Base-by-base conservation (phyloP, 169 alveolate species). In the Plasmodium falciparum region DNA sequence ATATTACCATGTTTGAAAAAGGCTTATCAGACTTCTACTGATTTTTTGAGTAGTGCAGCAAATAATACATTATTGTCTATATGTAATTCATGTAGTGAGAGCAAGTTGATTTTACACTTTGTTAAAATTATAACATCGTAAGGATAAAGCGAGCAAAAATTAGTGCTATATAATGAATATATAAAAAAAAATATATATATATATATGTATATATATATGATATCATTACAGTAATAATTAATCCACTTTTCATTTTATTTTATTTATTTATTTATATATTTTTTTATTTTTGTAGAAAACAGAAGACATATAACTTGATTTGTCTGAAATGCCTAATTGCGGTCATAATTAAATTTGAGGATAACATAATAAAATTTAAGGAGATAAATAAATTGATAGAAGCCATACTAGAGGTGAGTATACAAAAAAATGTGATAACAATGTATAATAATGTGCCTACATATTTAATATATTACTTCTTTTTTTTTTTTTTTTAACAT, bases 21-120 rank as follows among this genome's bases (percentile, higher is more conserved):
- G 58, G 91, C 91, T n/a, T 65, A 69, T 73, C 91, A 83, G 45
- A 83, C 91, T 1, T 83, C 91, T 9, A 59, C 50, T 7, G 91
- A 83, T 47, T 83, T 83, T 83, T 62, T 83, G 63, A 83, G 91
- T 39, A 83, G 39, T 50, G 91, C 91, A 45, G 91, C 91, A 7
- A 83, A 83, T n/a, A 83, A 83, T 58, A 65, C 91, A 20, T 62
- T 83, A 39, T 49, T 83, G 7, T 52, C 91, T 7, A 83, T 83
- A 39, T 83, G 91, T 13, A 83, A 83, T 63, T 67, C 91, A 11
- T 83, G 91, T 58, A 83, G 86, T 49, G 91, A 83, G 56, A 83
- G 85, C 54, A 83, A 83, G 50, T 73, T 83, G 11, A 83, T 83
- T 69, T 45, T 71, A 3, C 63, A 83, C 24, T 83, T 83, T 83